Evolutionary conservation across 495 filamentous ascomycete species (phyloP).

Genomic region (Niebla homalea): DNA sequence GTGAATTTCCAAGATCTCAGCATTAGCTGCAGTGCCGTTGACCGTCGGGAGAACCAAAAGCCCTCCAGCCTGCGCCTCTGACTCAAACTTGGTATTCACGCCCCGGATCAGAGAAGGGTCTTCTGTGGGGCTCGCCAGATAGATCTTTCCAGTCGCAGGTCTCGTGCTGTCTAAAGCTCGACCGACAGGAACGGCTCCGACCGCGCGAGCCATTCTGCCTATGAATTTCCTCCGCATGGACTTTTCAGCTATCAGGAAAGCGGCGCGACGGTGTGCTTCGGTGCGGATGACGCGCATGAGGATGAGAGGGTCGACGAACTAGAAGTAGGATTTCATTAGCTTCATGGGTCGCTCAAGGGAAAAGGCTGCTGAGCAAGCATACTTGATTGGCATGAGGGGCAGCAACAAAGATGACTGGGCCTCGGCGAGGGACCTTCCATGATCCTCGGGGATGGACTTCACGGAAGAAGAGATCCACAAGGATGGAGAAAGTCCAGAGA

Average conservation of each 20-base stretch:
- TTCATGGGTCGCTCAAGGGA: not conserved
- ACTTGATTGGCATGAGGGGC: conserved; percentile 98
- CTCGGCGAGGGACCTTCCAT: conserved; percentile 79
- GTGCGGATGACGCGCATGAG: conserved; percentile 77
- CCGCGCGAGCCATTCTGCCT: conserved; percentile 61
- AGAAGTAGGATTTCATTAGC: not conserved
- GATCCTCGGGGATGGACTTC: conserved; percentile 90
- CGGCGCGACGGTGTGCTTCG: conserved; percentile 76
- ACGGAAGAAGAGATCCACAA: conserved; percentile 92
- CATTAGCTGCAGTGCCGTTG: conserved; percentile 62
- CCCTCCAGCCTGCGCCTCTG: conserved; percentile 61
- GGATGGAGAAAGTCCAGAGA: conserved; percentile 68
- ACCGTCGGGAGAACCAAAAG: conserved; percentile 74
- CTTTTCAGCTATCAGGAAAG: conserved; percentile 87
- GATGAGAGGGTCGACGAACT: conserved; percentile 93
- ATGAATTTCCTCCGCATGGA: conserved; percentile 82
- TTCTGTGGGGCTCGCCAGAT: conserved; percentile 77
- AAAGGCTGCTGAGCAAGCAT: conserved; percentile 14
- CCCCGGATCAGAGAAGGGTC: conserved; percentile 78
- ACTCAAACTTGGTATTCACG: conserved; percentile 72
- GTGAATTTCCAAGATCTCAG: conserved; percentile 66
- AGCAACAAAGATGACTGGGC: conserved; percentile 91
- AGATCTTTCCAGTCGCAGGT: conserved; percentile 65
- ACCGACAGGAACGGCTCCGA: conserved; percentile 79
- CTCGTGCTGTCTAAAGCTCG: conserved; percentile 81